Percentiles rank a stretch among this genome's conserved stretches.
Conservation (phyloP, 805 yeast genomes). For the Suhomyces sp. region DNA sequence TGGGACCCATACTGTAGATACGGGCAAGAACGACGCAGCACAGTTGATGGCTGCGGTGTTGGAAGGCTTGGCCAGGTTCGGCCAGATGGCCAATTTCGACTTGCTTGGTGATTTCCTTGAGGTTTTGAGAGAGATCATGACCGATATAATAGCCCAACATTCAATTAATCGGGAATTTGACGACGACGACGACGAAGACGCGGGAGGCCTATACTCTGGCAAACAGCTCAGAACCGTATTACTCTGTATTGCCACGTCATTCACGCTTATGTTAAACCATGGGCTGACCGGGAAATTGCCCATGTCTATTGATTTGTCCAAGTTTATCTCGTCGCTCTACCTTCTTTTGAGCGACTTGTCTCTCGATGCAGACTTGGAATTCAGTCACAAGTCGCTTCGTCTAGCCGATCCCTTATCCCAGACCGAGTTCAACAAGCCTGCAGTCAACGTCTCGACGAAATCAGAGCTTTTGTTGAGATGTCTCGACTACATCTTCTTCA, state of each 20-base stretch:
- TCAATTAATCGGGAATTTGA: constrained; percentile 21
- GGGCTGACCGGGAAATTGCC: constrained; percentile 56
- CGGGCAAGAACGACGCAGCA: constrained; percentile 48
- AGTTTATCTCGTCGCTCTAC: constrained; percentile 75
- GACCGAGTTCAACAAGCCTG: constrained; percentile 48
- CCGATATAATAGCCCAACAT: constrained; percentile 47
- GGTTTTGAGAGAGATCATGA: constrained; percentile 78
- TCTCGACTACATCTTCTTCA: constrained; percentile 78
- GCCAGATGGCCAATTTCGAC: constrained; percentile 90
- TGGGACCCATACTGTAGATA: constrained; percentile 23
- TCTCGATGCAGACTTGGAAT: constrained; percentile 79
- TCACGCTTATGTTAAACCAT: constrained; percentile 77
- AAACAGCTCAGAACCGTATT: constrained; percentile 67
- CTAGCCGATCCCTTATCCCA: constrained; percentile 69
- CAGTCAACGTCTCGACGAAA: constrained; percentile 84
- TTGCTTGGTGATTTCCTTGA: constrained; percentile 88
- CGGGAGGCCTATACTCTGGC: constrained; percentile 30
- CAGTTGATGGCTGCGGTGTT: constrained; percentile 75
- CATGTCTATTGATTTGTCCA: constrained; percentile 66
- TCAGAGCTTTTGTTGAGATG: constrained; percentile 78
- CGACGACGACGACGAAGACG: constrained; percentile 20
- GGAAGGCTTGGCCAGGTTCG: constrained; percentile 87
- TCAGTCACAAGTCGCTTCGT: constrained; percentile 76
- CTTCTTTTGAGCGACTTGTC: constrained; percentile 63
- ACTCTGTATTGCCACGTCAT: constrained; percentile 85